A percentile compares a stretch with the other conserved stretches of the same genome.
These are phyloP conservation scores for Mycocentrospora acerina DNA, from an alignment of 2,329 filamentous ascomycete genomes.

Conservation along the genomic window DNA sequence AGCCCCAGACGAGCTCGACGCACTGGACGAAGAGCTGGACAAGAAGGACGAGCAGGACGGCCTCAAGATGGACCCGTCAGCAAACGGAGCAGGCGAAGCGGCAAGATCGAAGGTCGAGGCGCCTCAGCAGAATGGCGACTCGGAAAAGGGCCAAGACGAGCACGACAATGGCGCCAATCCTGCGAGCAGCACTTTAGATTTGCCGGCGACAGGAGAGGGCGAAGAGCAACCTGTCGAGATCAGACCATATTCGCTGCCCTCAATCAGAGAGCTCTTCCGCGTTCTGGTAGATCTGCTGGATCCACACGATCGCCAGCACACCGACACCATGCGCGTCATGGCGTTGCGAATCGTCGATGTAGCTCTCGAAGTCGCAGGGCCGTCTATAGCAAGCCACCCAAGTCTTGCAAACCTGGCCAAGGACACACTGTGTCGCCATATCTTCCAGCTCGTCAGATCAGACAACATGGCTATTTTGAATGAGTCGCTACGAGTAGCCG, in stretches of 20 bases:
- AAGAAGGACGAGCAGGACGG: constrained; percentile 64
- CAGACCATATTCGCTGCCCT: constrained; percentile 89
- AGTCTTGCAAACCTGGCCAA: constrained; percentile 84
- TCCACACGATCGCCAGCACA: constrained; percentile 88
- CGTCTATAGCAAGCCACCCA: constrained; percentile 90
- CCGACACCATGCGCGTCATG: constrained; percentile 96
- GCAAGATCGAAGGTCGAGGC: constrained; percentile 39
- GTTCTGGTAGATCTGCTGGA: constrained; percentile 92
- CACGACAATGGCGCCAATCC: constrained; percentile 41
- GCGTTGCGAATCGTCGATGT: constrained; percentile 96
- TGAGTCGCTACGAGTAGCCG: constrained; percentile 87
- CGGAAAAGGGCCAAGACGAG: constrained; percentile 39
- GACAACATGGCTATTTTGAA: constrained; percentile 96
- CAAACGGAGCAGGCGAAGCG: constrained; percentile 61
- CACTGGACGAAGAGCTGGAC: constrained; percentile 65
- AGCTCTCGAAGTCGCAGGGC: constrained; percentile 91
- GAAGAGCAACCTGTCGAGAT: constrained; percentile 59
- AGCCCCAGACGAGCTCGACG: constrained; percentile 65
- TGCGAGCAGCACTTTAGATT: constrained; percentile 48
- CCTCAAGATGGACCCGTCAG: constrained; percentile 80
- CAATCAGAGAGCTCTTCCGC: constrained; percentile 89
- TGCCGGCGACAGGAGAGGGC: constrained; percentile 42
- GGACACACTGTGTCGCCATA: constrained; percentile 87
- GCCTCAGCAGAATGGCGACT: constrained; percentile 31
- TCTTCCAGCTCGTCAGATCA: constrained; percentile 94